Base-by-base conservation (phyloP, 2,329 filamentous ascomycete species). In the Sclerotinia sclerotiorum region DNA sequence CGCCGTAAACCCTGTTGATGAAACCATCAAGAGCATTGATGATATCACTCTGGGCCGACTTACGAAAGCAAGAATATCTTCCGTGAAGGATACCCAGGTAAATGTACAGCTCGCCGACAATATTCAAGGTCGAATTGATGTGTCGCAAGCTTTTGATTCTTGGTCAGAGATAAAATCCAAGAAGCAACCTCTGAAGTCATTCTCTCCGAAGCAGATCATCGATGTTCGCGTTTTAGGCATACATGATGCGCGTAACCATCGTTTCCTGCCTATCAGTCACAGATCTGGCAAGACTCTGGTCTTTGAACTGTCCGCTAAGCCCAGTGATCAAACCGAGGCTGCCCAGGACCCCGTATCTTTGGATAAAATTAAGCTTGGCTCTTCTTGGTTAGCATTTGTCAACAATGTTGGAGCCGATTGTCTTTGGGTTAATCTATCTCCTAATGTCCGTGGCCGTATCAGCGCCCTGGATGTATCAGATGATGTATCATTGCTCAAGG, bases 211-310 rank as follows among this genome's bases (percentile, higher is more conserved):
- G 73, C 87, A 94, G 69, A 81, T 88, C 57, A 80, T 97, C 42
- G 82, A 86, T 19, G 93, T 94, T 51, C 90, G 89, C 76, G 85
- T 97, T 49, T 83, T 98, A 48, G 94, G 94, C 71, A 85, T 96
- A 44, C 94, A 98, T 77, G 93, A 97, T 80, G 91, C 93, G 62
- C 89, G 90, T 73, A 96, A 92, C 74, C 92, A 97, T 79, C 89
- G 90, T 57, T 99, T 97, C 81, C 83, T 99, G 54, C 94, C 95
- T 2, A 92, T 99, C 75, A 91, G 91, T 49, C 94, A 98, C 80
- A 87, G 93, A 65, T 88, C 88, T 60, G 88, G 88, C 68, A 94
- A 93, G 78, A 89, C 90, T 56, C 82, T 87, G 0, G 90, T 97
- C 1, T 91, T 94, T 69, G 95, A 99, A 78, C 85, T 98, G 65